Conservation (phyloP, 306 rosid species). For the Neltuma alba region DNA sequence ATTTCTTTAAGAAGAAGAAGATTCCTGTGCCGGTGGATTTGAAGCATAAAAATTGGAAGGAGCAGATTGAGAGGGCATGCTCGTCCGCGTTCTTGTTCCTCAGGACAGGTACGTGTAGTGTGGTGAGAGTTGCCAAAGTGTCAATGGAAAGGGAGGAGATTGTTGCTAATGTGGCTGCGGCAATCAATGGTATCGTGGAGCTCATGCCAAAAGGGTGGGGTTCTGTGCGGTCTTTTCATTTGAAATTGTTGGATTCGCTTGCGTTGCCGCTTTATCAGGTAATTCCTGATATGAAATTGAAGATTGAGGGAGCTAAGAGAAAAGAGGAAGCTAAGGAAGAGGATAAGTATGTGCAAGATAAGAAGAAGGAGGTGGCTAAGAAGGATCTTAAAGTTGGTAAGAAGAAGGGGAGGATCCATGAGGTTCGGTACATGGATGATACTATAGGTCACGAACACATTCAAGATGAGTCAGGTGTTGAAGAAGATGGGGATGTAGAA, state of each 20-base stretch:
- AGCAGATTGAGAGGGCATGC: conserved; percentile 64
- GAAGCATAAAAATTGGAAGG: conserved; percentile 77
- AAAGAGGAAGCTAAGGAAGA: background rate
- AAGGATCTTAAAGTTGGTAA: no score
- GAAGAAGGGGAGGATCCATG: no score
- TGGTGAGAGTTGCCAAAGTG: conserved; percentile 65
- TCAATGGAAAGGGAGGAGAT: conserved; percentile 58
- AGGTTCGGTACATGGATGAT: no score
- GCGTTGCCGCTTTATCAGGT: conserved; percentile 73
- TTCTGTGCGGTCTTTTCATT: conserved; percentile 74
- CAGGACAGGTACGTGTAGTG: conserved; percentile 80
- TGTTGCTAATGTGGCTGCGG: conserved; percentile 60
- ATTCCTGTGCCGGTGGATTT: conserved; percentile 79
- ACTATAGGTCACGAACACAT: no score
- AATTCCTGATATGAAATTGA: conserved; percentile 60
- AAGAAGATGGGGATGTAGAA: no score
- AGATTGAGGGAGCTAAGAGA: conserved; percentile 55
- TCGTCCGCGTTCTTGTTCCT: conserved; percentile 57
- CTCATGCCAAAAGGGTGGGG: conserved; percentile 71
- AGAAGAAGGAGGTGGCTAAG: no score
- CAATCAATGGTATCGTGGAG: conserved; percentile 59
- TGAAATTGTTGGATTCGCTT: conserved; percentile 72
- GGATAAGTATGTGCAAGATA: no score
- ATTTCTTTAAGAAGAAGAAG: conserved; percentile 79
- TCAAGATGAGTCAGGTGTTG: no score